phyloP scores from a whole-genome alignment of 2,329 filamentous ascomycete species.

The Colletotrichum sojae region DNA sequence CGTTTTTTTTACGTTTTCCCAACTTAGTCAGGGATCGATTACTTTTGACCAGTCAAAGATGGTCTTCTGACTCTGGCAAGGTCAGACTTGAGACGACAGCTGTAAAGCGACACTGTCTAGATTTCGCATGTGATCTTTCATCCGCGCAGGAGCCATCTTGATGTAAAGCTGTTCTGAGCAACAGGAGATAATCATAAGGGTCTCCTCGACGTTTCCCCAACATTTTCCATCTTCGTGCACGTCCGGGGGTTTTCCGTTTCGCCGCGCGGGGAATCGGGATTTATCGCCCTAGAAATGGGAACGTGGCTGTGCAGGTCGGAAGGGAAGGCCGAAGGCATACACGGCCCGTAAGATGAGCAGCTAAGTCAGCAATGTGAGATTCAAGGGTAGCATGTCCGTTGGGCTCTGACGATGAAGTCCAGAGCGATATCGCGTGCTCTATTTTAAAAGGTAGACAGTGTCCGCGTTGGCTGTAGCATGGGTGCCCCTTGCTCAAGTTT shows the following conservation, averaged over 20 bases:
- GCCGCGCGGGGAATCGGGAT: too few species aligned
- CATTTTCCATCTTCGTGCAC: neutral
- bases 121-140: too few species aligned
- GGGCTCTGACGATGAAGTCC: neutral
- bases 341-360: neutral
- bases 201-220: neutral
- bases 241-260: neutral
- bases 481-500: too few species aligned
- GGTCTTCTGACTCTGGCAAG: too few species aligned
- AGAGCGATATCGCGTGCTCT: neutral
- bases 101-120: too few species aligned
- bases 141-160: neutral
- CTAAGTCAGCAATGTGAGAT: neutral
- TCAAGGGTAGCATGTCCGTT: neutral
- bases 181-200: neutral
- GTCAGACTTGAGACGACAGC: too few species aligned
- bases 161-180: too few species aligned
- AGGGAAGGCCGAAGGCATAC: neutral
- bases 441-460: neutral
- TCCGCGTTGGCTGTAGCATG: neutral
- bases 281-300: neutral
- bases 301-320: neutral
- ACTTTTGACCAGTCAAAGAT: too few species aligned
- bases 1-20: too few species aligned
- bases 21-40: too few species aligned